phyloP scores from a whole-genome alignment of 1,284 basidiomycete species.

The Meira miltonrushii region DNA sequence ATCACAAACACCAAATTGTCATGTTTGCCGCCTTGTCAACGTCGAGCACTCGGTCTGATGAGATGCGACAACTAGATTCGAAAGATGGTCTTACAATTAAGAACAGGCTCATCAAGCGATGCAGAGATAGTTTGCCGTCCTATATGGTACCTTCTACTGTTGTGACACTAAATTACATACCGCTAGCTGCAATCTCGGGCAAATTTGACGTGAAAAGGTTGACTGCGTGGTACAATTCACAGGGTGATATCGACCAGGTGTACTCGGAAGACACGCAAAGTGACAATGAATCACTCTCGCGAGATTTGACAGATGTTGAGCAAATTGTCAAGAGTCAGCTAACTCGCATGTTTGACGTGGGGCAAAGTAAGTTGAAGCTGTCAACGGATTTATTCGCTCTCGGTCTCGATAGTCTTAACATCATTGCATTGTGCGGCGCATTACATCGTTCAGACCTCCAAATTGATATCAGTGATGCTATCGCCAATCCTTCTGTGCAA shows the following conservation, averaged over 20 bases:
- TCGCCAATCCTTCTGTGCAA: constrained; percentile 31
- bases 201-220: constrained; percentile 30
- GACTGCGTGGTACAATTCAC: neutral
- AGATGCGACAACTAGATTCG: neutral
- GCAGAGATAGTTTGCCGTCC: constrained; percentile 21
- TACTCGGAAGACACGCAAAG: neutral
- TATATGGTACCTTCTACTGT: constrained; percentile 45
- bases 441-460: constrained; percentile 23
- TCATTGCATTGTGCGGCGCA: constrained; percentile 32
- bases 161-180: constrained; percentile 27
- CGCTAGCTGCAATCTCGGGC: constrained; percentile 38
- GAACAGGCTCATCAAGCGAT: too few species aligned
- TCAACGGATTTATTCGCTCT: constrained; percentile 32
- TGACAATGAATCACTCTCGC: neutral
- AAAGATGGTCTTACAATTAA: neutral
- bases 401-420: constrained; percentile 43
- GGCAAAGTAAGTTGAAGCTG: neutral
- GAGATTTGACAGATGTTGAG: constrained; percentile 20
- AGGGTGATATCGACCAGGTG: neutral
- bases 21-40: neutral
- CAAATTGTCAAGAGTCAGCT: constrained; percentile 20
- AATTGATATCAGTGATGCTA: constrained; percentile 23
- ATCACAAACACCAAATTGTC: neutral
- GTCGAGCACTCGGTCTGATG: neutral
- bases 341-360: constrained; percentile 2